phyloP scores from a whole-genome alignment of 805 yeast genomes.

The Cyberlindnera galapagoensis region DNA sequence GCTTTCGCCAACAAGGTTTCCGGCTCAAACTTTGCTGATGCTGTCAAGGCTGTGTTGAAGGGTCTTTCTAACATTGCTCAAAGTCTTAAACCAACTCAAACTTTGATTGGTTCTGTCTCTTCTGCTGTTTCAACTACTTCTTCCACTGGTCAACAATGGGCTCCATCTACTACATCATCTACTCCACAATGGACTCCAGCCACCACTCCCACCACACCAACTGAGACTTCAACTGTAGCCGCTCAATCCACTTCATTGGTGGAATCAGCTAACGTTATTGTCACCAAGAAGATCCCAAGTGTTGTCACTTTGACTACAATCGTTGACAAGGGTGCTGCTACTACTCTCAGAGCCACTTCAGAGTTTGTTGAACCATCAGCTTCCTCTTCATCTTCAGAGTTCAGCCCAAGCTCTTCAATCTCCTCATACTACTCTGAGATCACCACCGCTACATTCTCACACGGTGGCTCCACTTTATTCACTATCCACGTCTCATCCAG shows the following conservation, averaged over 20 bases:
- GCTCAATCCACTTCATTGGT: constrained; percentile 8
- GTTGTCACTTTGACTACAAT: constrained; percentile 1
- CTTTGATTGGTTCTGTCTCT: constrained; percentile 5
- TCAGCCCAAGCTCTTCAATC: too few relatives aligned
- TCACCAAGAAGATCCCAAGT: constrained; percentile 5
- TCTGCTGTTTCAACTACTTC: constrained; percentile 9
- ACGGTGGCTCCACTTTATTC: constrained; percentile 7
- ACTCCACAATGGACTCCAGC: constrained; percentile 3
- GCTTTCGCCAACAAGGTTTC: constrained; percentile 42
- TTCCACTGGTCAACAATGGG: constrained; percentile 10
- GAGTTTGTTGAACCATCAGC: too few relatives aligned
- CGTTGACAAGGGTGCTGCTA: background rate
- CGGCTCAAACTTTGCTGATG: constrained; percentile 37
- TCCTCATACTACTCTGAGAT: constrained; percentile 5
- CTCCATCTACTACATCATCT: constrained; percentile 5
- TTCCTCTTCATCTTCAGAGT: constrained; percentile 6
- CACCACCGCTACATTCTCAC: constrained; percentile 7
- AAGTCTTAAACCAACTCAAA: constrained; percentile 13
- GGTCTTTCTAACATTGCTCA: constrained; percentile 15
- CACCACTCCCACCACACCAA: constrained; percentile 6
- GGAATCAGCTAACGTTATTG: constrained; percentile 7
- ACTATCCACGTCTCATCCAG: constrained; percentile 8
- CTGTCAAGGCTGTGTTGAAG: constrained; percentile 37
- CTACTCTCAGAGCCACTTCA: constrained; percentile 1
- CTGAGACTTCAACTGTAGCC: constrained; percentile 9